Conservation (phyloP, 768 basidiomycete species). For the Dictyophora rubrovolvata region DNA sequence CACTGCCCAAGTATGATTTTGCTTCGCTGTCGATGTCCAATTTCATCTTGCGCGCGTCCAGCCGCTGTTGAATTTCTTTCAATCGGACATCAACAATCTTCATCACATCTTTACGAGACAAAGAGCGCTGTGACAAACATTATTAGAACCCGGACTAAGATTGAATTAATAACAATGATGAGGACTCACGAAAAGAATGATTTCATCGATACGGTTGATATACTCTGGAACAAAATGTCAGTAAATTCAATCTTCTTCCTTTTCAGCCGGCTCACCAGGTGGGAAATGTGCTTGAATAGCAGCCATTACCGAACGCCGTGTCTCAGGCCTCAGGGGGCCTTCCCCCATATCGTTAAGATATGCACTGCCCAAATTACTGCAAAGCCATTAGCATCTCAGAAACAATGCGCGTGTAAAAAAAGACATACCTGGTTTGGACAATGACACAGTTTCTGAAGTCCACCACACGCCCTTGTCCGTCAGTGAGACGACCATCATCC, state of each 20-base stretch:
- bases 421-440: conserved; percentile 61
- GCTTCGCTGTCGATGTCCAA: conserved; percentile 68
- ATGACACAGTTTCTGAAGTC: conserved; percentile 89
- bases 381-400: neutral
- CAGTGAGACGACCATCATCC: conserved; percentile 86
- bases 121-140: conserved; percentile 45
- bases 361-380: conserved; percentile 68
- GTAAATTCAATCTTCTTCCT: neutral
- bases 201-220: conserved; percentile 81
- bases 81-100: conserved; percentile 87
- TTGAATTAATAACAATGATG: conserved; percentile 8
- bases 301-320: conserved; percentile 60
- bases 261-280: conserved; percentile 26
- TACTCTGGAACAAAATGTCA: conserved; percentile 42
- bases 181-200: conserved; percentile 60
- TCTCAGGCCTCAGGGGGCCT: conserved; percentile 53
- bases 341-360: conserved; percentile 68
- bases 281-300: conserved; percentile 81
- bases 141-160: conserved; percentile 21
- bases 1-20: conserved; percentile 63
- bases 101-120: conserved; percentile 67
- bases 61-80: conserved; percentile 73
- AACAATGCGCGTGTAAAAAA: neutral
- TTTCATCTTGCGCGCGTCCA: conserved; percentile 69
- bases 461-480: conserved; percentile 83